These are phyloP conservation scores for Monilinia polystroma DNA, from an alignment of 2,329 filamentous ascomycete species.

Conservation along the genomic window DNA sequence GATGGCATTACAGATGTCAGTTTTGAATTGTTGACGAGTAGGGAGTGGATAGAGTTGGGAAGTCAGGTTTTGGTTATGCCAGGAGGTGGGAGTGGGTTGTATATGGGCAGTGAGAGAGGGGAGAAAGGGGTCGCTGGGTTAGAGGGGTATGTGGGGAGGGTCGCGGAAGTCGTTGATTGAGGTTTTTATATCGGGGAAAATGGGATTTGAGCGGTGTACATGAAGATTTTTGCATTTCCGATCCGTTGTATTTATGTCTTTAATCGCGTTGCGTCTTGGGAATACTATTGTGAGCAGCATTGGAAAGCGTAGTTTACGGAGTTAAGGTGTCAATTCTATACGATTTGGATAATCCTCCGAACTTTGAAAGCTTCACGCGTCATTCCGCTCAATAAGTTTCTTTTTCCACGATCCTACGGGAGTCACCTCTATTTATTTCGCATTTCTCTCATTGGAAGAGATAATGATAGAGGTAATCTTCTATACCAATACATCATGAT, in stretches of 20 bases:
- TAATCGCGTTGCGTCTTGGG: not conserved
- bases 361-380: too few relatives aligned
- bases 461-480: too few relatives aligned
- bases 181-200: too few relatives aligned
- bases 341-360: too few relatives aligned
- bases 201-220: not conserved
- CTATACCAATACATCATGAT: too few relatives aligned
- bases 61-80: constrained; percentile 70
- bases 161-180: constrained; percentile 61
- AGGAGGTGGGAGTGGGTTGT: constrained; percentile 61
- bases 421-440: too few relatives aligned
- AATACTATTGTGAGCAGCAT: too few relatives aligned
- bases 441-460: too few relatives aligned
- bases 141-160: constrained; percentile 69
- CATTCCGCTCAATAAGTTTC: too few relatives aligned
- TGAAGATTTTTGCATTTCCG: too few relatives aligned
- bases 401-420: too few relatives aligned
- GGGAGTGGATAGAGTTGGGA: constrained; percentile 72
- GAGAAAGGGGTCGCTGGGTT: constrained; percentile 58
- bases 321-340: not conserved
- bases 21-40: constrained; percentile 65
- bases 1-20: constrained; percentile 52
- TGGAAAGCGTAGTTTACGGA: not conserved
- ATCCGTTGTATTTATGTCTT: not conserved
- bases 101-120: constrained; percentile 54